Conservation (phyloP, 2,329 filamentous ascomycete genomes). For the Leptographium flavum region DNA sequence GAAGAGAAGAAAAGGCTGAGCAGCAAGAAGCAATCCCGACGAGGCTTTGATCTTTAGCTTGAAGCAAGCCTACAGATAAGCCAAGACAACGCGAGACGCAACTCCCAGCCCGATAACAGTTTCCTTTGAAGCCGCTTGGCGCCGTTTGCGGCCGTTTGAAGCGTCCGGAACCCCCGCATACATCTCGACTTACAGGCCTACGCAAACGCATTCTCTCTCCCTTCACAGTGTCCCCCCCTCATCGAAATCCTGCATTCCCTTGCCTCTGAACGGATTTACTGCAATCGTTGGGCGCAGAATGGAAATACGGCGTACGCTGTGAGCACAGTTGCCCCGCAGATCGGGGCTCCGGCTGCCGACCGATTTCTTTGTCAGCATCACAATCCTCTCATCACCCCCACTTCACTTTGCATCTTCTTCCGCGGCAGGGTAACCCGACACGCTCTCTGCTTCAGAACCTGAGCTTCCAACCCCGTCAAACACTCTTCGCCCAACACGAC, state of each 20-base stretch:
- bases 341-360: not conserved
- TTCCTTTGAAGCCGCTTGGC: too few species aligned
- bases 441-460: not conserved
- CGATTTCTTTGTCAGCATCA: not conserved
- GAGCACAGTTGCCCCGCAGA: not conserved
- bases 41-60: slow-evolving; percentile 13
- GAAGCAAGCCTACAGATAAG: too few species aligned
- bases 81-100: too few species aligned
- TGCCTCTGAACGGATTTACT: too few species aligned
- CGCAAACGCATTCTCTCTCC: not conserved
- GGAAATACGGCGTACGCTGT: too few species aligned
- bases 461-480: not conserved
- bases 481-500: not conserved
- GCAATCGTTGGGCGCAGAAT: not conserved
- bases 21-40: slow-evolving; percentile 34
- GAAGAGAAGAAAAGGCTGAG: slow-evolving; percentile 33
- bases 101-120: too few species aligned
- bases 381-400: not conserved
- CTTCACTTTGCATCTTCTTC: not conserved
- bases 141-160: too few species aligned
- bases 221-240: too few species aligned
- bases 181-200: too few species aligned
- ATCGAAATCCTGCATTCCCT: too few species aligned
- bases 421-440: not conserved
- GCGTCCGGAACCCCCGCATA: too few species aligned